Evolutionary conservation across 2,329 filamentous ascomycete genomes (phyloP), one percentile per base, ranked within the genome.

Genomic region (Ceratocystis alfenasii): DNA sequence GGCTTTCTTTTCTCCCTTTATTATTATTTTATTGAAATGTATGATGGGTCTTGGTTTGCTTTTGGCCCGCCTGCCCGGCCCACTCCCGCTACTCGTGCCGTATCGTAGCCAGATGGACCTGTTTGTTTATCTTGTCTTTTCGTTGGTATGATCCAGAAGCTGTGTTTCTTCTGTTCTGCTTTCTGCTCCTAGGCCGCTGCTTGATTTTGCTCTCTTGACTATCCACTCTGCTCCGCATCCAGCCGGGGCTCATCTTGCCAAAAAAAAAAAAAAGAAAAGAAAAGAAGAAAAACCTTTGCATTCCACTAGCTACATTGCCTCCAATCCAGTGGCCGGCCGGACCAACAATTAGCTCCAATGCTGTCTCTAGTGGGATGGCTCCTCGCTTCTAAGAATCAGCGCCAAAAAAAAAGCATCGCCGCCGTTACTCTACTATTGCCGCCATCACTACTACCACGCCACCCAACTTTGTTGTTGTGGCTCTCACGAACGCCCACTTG

Each of bases 31-130:
- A 33, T n/a, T 59, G 53, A 25, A 33, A 30, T 30, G 53, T 41
- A 41, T 12, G 53, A n/a, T 59, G 53, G 53, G 53, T 57, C 53
- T 57, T 30, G 53, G 25, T 30, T 30, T 57, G 22, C 53, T n/a
- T 33, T 17, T 36, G 53, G 53, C 22, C 53, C n/a, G 25, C 5
- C 28, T 36, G 28, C 10, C 46, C 12, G 53, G 53, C 28, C 53
- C 53, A 59, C 53, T 59, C 53, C 33, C 48, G 15, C 22, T 28
- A 25, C 22, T 28, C 25, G 48, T 5, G 12, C 48, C 1, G 20
- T 7, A n/a, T 10, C 3, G 48, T 20, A 25, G 22, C 48, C 3
- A 53, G 48, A 28, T 10, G 0, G 25, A 2, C 48, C 12, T 53
- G 48, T 41, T 12, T 41, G 36, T 30, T n/a, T 36, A 17, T 33